Evolutionary conservation across 2,329 filamentous ascomycete species (phyloP).

Genomic region (Colletotrichum endophyticum): DNA sequence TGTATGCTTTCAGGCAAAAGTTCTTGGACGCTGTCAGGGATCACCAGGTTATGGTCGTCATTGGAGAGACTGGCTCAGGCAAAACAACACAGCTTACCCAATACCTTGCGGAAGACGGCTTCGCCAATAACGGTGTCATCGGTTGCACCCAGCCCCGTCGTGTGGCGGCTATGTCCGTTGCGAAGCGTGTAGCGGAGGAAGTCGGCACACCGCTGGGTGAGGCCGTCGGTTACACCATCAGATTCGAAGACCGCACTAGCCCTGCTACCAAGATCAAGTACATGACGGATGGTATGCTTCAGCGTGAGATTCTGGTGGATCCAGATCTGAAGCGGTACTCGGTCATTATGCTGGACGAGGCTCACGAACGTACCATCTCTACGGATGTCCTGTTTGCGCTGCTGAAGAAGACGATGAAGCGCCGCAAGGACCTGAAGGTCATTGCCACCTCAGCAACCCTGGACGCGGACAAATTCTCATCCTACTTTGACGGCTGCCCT

Average conservation of each 20-base stretch:
- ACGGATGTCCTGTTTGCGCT: conserved; percentile 95
- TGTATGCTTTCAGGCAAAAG: conserved; percentile 86
- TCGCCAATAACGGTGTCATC: conserved; percentile 85
- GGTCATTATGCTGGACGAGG: conserved; percentile 97
- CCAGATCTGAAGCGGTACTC: conserved; percentile 89
- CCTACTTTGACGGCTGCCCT: conserved; percentile 94
- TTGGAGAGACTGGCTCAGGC: conserved; percentile 95
- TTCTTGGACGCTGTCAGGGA: conserved; percentile 85
- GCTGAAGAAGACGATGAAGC: conserved; percentile 89
- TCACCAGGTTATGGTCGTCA: conserved; percentile 93
- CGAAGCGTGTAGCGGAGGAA: conserved; percentile 95
- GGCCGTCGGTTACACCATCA: conserved; percentile 96
- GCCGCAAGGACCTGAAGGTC: conserved; percentile 85
- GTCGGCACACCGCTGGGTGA: conserved; percentile 89
- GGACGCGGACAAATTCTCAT: conserved; percentile 96
- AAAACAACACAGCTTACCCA: conserved; percentile 98
- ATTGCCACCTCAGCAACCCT: conserved; percentile 97
- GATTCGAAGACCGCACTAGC: conserved; percentile 93
- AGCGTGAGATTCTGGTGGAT: conserved; percentile 93
- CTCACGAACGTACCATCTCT: conserved; percentile 94
- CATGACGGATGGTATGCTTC: conserved; percentile 99
- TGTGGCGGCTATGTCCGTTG: conserved; percentile 97
- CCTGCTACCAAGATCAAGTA: conserved; percentile 95
- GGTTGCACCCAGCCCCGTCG: conserved; percentile 96
- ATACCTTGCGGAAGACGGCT: conserved; percentile 91